Evolutionary conservation across 2,329 filamentous ascomycete species (phyloP).

Genomic region (Atkinsonella hypoxylon): DNA sequence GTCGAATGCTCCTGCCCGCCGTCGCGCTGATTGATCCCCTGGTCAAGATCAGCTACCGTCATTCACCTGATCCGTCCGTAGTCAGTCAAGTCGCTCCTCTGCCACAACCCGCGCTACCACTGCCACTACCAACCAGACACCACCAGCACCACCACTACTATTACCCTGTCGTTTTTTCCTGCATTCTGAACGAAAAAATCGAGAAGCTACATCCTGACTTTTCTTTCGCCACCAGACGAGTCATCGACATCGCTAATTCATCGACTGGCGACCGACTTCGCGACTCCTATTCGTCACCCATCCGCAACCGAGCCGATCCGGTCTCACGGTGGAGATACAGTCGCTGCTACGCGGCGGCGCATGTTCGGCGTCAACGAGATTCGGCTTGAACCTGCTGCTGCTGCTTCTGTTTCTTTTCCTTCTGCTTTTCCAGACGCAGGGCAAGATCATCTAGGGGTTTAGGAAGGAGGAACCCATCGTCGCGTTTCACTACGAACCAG

Average conservation of each 20-base stretch:
- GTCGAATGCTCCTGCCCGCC: background rate
- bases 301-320: conserved; percentile 1
- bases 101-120: conserved; percentile 4
- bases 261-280: background rate
- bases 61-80: conserved; percentile 8
- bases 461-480: background rate
- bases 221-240: background rate
- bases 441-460: background rate
- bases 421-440: background rate
- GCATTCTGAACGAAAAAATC: background rate
- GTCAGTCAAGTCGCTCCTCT: conserved; percentile 2
- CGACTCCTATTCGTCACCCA: background rate
- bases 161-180: too few species aligned
- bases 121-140: background rate
- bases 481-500: background rate
- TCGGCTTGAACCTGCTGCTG: background rate
- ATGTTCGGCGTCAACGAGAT: background rate
- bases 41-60: background rate
- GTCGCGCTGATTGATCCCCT: background rate
- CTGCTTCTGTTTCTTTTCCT: background rate
- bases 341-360: background rate
- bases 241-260: conserved; percentile 2
- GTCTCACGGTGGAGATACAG: conserved; percentile 1
- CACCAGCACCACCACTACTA: too few species aligned
- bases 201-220: background rate